Evolutionary conservation across 768 basidiomycete species (phyloP).

Genomic region (Mrakia frigida): DNA sequence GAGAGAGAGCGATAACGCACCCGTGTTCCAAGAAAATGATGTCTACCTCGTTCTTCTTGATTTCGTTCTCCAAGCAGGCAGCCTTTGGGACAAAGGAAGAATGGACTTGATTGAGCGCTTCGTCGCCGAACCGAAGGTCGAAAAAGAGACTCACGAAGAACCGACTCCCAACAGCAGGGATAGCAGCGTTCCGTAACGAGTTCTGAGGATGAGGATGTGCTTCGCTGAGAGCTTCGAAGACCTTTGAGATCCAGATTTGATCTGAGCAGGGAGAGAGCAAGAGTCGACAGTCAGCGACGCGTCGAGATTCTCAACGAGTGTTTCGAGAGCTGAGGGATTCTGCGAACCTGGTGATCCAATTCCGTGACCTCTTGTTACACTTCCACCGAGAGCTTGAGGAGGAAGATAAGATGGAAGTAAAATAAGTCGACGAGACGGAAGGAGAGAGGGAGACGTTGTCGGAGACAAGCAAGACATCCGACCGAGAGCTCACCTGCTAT

Average conservation of each 20-base stretch:
- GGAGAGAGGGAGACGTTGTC: neutral
- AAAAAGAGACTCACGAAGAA: neutral
- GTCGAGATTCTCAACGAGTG: too few relatives aligned
- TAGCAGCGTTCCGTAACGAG: neutral
- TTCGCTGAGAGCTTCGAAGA: neutral
- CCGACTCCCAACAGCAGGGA: neutral
- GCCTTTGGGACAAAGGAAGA: neutral
- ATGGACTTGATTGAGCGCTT: neutral
- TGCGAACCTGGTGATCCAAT: neutral
- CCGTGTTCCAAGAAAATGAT: neutral
- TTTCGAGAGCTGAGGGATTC: too few relatives aligned
- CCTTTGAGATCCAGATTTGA: neutral
- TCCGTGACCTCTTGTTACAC: neutral
- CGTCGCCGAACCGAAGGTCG: too few relatives aligned
- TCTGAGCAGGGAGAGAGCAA: neutral
- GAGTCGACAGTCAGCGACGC: neutral
- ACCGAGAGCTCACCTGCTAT: constrained; percentile 10
- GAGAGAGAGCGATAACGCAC: neutral
- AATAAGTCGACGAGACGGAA: neutral
- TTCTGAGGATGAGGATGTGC: neutral
- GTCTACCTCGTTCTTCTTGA: neutral
- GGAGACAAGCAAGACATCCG: too few relatives aligned
- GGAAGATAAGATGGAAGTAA: neutral
- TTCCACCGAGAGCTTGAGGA: neutral
- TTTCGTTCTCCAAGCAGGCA: neutral